A percentile compares a stretch with the other conserved stretches of the same genome.
Evolutionary conservation across 805 yeast genomes (phyloP).

Genomic region (Metschnikowia anglica): DNA sequence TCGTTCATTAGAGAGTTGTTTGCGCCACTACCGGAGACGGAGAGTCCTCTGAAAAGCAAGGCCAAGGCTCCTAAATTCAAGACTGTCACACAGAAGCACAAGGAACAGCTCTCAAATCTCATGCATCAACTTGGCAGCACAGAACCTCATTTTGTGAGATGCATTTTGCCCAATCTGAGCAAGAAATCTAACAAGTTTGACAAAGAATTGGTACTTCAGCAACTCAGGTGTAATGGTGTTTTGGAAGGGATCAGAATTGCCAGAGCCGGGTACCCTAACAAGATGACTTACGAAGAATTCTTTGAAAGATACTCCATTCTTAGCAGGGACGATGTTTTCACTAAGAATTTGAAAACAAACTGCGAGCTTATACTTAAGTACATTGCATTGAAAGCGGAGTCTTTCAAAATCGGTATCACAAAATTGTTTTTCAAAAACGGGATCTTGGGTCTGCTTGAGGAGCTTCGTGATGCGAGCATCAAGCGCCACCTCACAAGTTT

Average conservation of each 20-base stretch:
- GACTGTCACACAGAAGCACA: constrained; percentile 86
- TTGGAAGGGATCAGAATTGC: constrained; percentile 97
- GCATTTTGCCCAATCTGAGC: constrained; percentile 84
- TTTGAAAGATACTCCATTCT: constrained; percentile 72
- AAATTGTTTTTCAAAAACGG: constrained; percentile 77
- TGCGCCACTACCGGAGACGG: constrained; percentile 14
- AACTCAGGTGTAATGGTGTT: constrained; percentile 94
- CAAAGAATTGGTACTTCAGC: constrained; percentile 76
- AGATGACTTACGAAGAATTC: constrained; percentile 82
- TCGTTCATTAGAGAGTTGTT: constrained; percentile 58
- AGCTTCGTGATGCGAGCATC: constrained; percentile 65
- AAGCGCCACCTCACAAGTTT: constrained; percentile 54
- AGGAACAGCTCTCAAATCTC: constrained; percentile 72
- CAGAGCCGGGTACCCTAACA: constrained; percentile 94
- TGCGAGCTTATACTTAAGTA: constrained; percentile 66
- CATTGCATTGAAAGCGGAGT: constrained; percentile 57
- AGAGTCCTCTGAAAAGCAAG: constrained; percentile 23
- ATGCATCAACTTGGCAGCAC: constrained; percentile 75
- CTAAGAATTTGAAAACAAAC: constrained; percentile 57
- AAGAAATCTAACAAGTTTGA: constrained; percentile 73
- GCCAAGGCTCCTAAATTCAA: constrained; percentile 25
- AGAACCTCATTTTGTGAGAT: constrained; percentile 95
- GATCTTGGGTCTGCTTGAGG: constrained; percentile 74
- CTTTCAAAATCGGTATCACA: constrained; percentile 66
- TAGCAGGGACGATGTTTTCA: constrained; percentile 43